A percentile compares a stretch with the other conserved stretches of the same genome.
Conservation (phyloP, 2,329 filamentous ascomycete genomes). For the Emericellopsis atlantica region DNA sequence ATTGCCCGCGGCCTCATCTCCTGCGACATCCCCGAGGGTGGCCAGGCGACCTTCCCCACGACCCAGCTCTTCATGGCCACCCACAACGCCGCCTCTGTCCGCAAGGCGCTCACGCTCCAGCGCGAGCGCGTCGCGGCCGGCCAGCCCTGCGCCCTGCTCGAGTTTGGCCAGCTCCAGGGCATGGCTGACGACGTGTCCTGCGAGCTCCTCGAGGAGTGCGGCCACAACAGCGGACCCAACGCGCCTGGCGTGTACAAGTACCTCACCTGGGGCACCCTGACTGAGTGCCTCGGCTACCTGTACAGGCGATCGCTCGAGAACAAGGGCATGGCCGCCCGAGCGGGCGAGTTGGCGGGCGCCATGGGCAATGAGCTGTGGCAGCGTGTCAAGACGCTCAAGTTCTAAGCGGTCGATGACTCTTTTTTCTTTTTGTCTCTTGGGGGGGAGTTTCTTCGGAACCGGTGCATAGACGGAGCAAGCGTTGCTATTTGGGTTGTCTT, state of each 20-base stretch:
- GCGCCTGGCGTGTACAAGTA: conserved; percentile 45
- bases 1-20: conserved; percentile 51
- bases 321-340: conserved; percentile 54
- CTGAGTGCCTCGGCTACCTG: conserved; percentile 80
- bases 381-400: background rate
- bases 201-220: conserved; percentile 24
- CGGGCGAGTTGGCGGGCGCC: conserved; percentile 19
- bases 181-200: conserved; percentile 81
- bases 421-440: too few species aligned
- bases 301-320: conserved; percentile 54
- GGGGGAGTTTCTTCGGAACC: too few species aligned
- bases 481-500: too few species aligned
- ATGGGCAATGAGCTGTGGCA: conserved; percentile 14
- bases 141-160: conserved; percentile 19
- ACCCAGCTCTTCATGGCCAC: conserved; percentile 57
- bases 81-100: conserved; percentile 59
- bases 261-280: conserved; percentile 55
- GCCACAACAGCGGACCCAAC: background rate
- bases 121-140: conserved; percentile 51
- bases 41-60: conserved; percentile 31
- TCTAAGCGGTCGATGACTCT: too few species aligned
- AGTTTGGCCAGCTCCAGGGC: conserved; percentile 58
- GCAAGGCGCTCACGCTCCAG: conserved; percentile 39
- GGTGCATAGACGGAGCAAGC: too few species aligned
- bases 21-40: conserved; percentile 22